A percentile compares a stretch with the other conserved stretches of the same genome.
Conservation (phyloP, 2,329 filamentous ascomycete genomes). For the Fusarium sp. region DNA sequence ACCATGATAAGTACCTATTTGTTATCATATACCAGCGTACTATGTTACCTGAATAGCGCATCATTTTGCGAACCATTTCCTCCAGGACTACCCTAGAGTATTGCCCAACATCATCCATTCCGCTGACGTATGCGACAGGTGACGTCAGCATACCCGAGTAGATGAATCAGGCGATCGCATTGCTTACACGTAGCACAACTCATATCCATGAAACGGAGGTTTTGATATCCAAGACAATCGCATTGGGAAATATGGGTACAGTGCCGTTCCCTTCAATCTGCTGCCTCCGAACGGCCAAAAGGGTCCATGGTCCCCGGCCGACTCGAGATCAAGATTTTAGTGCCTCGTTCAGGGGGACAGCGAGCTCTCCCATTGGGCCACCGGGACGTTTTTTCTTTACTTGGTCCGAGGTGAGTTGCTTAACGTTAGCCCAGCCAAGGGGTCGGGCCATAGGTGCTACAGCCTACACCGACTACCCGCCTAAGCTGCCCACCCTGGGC, state of each 20-base stretch:
- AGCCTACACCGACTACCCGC: slow-evolving; percentile 11
- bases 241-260: slow-evolving; percentile 32
- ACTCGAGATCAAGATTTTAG: slow-evolving; percentile 20
- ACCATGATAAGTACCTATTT: too few species aligned
- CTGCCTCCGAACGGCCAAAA: slow-evolving; percentile 27
- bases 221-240: not conserved
- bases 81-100: slow-evolving; percentile 5
- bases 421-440: slow-evolving; percentile 10
- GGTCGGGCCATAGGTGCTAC: slow-evolving; percentile 5
- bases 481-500: slow-evolving; percentile 16
- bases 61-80: not conserved
- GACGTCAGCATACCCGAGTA: not conserved
- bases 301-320: slow-evolving; percentile 8
- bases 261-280: slow-evolving; percentile 9
- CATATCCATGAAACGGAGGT: not conserved
- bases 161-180: not conserved
- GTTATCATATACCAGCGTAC: too few species aligned
- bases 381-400: not conserved
- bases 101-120: too few species aligned
- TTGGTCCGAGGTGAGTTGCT: slow-evolving; percentile 15
- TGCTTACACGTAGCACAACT: not conserved
- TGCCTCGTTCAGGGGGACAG: slow-evolving; percentile 24
- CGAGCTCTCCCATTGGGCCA: slow-evolving; percentile 20
- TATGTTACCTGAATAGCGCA: too few species aligned
- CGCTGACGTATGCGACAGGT: too few species aligned